Conservation (phyloP, 306 rosid genomes). For the Trichosanthes cucumerina region DNA sequence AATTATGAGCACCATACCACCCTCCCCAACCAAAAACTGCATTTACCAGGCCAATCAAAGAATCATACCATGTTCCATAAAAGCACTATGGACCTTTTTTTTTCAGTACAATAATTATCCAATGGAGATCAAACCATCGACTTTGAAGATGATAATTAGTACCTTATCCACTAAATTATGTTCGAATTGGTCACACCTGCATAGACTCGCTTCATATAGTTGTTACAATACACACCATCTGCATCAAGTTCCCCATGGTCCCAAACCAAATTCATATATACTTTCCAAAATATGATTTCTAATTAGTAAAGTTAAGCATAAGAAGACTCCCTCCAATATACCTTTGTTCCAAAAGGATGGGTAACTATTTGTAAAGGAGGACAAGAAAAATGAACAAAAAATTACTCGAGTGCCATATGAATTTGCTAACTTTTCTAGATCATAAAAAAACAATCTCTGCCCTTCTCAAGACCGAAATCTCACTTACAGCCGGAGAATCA, state of each 20-base stretch:
- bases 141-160: too few species aligned
- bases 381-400: neutral
- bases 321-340: neutral
- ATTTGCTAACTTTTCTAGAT: neutral
- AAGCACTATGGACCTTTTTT: too few species aligned
- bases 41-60: too few species aligned
- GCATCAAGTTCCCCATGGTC: neutral
- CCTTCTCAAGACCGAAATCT: constrained; percentile 51
- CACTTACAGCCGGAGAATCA: constrained; percentile 53
- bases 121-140: too few species aligned
- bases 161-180: too few species aligned
- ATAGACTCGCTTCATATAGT: neutral
- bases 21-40: neutral
- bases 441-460: constrained; percentile 36
- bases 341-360: neutral
- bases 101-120: too few species aligned
- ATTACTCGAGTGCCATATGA: neutral
- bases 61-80: too few species aligned
- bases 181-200: neutral
- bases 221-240: neutral
- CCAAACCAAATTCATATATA: neutral
- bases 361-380: neutral
- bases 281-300: neutral
- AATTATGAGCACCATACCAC: neutral
- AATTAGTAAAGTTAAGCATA: neutral